Conservation (phyloP, 2,329 filamentous ascomycete genomes). For the Ceratocystis smalleyi region DNA sequence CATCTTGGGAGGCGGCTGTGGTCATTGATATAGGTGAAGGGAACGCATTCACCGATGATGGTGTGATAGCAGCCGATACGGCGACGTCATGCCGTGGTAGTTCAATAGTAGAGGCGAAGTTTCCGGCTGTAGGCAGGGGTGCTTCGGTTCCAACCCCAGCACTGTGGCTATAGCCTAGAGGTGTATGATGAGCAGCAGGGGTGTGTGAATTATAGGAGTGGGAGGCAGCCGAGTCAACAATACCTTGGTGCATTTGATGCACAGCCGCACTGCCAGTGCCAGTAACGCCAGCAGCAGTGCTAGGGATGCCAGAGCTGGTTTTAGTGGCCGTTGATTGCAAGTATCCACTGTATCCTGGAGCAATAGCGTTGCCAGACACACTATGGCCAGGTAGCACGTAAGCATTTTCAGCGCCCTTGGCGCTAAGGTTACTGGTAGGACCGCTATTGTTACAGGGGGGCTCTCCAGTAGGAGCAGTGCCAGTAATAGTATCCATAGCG, state of each 20-base stretch:
- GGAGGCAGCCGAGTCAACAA: slow-evolving; percentile 8
- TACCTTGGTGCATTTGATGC: neutral
- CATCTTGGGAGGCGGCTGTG: slow-evolving; percentile 10
- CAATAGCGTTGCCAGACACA: neutral
- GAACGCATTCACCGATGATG: slow-evolving; percentile 6
- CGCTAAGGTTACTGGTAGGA: neutral
- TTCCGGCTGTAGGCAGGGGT: slow-evolving; percentile 1
- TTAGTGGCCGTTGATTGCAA: neutral
- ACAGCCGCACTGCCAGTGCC: slow-evolving; percentile 4
- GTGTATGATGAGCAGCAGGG: neutral
- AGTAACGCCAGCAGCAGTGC: neutral
- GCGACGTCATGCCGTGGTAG: slow-evolving; percentile 13
- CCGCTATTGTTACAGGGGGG: neutral
- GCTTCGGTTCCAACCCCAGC: neutral
- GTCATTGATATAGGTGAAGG: slow-evolving; percentile 16
- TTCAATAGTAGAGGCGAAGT: neutral
- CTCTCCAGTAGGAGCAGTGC: neutral
- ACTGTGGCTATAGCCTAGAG: neutral
- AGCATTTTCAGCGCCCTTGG: neutral
- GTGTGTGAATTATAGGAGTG: neutral
- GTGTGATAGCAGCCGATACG: slow-evolving; percentile 3
- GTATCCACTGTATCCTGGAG: slow-evolving; percentile 8
- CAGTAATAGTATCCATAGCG: neutral
- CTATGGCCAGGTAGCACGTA: neutral
- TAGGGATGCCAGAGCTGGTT: neutral